phyloP scores from a whole-genome alignment of 148 eudicot species.

The Fagopyrum homotropicum region DNA sequence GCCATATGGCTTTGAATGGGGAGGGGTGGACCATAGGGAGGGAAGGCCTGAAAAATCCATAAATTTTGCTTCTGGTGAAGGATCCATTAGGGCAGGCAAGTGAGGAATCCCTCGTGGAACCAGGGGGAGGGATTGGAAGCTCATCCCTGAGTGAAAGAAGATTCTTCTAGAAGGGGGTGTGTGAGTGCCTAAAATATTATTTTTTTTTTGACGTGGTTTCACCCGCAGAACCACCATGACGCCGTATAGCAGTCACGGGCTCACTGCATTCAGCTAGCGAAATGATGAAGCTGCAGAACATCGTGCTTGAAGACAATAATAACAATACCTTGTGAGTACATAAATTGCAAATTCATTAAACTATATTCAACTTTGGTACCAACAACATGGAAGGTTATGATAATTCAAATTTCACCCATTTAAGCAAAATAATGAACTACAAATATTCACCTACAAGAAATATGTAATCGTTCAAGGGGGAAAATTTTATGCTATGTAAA shows the following conservation, averaged over 20 bases:
- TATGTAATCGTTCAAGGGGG: neutral
- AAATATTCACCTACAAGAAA: neutral
- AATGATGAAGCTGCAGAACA: constrained; percentile 74
- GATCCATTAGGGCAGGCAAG: too few relatives aligned
- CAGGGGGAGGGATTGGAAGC: too few relatives aligned
- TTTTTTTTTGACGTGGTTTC: neutral
- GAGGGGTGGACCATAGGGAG: too few relatives aligned
- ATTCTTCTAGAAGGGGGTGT: too few relatives aligned
- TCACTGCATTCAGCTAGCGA: constrained; percentile 71
- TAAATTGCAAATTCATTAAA: neutral
- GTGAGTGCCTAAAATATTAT: too few relatives aligned
- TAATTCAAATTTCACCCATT: neutral
- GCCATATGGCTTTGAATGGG: too few relatives aligned
- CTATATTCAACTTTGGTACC: neutral
- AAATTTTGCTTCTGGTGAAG: too few relatives aligned
- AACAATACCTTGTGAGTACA: constrained; percentile 65
- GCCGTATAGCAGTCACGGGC: constrained; percentile 87
- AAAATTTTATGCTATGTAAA: neutral
- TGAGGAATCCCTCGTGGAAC: too few relatives aligned
- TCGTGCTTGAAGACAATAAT: constrained; percentile 86
- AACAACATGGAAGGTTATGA: neutral
- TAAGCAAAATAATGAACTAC: neutral
- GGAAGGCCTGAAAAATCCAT: too few relatives aligned
- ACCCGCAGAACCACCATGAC: constrained; percentile 15
- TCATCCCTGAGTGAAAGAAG: too few relatives aligned